Conservation (phyloP, 257 asterid genomes). For the Fraxinus anomala region DNA sequence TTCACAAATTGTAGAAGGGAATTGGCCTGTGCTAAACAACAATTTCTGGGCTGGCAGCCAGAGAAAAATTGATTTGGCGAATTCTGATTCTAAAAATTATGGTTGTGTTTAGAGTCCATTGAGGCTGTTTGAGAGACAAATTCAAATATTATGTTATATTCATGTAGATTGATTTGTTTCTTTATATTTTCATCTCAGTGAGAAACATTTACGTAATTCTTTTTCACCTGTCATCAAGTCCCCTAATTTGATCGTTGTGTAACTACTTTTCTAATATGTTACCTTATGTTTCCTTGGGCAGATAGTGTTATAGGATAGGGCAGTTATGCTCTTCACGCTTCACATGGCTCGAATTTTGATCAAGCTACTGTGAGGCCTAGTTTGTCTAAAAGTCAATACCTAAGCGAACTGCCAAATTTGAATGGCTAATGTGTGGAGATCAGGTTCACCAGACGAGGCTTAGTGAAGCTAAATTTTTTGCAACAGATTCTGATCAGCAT, state of each 20-base stretch:
- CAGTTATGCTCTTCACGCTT: slow-evolving; percentile 52
- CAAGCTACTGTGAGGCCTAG: slow-evolving; percentile 64
- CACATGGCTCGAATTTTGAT: slow-evolving; percentile 58
- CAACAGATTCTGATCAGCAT: slow-evolving; percentile 55
- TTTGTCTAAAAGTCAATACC: slow-evolving; percentile 48
- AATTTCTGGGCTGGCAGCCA: slow-evolving; percentile 65
- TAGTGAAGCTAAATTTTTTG: slow-evolving; percentile 60
- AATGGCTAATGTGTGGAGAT: slow-evolving; percentile 67
- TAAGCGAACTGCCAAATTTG: slow-evolving; percentile 53
- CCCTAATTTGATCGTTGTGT: background rate
- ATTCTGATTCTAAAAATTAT: slow-evolving; percentile 49
- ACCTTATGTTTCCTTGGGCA: slow-evolving; percentile 37
- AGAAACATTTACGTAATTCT: background rate
- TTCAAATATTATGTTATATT: background rate
- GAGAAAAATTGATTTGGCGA: slow-evolving; percentile 44
- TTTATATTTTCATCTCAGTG: background rate
- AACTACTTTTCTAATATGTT: background rate
- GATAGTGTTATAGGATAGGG: slow-evolving; percentile 62
- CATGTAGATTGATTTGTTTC: background rate
- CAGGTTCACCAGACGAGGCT: slow-evolving; percentile 62
- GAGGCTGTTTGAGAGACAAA: slow-evolving; percentile 8
- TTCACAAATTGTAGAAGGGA: slow-evolving; percentile 58
- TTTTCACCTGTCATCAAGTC: background rate
- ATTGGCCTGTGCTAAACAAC: slow-evolving; percentile 56
- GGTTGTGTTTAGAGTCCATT: too few species aligned